A percentile compares a stretch with the other conserved stretches of the same genome.
Conservation (phyloP, 139 green algal genomes). For the Picochlorum sp. region DNA sequence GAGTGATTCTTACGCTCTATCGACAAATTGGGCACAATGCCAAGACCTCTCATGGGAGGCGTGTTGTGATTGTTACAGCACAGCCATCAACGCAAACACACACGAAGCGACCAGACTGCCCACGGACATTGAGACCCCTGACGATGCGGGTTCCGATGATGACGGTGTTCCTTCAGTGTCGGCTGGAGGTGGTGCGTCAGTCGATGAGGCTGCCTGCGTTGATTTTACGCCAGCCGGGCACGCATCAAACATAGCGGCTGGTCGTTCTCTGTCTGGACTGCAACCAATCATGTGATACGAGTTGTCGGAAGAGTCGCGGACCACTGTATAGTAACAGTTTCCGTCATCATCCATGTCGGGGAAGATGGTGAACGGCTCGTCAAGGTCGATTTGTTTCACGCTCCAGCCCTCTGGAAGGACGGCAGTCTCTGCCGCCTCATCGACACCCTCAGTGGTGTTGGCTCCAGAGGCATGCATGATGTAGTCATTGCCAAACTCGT, state of each 20-base stretch:
- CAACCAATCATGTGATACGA: conserved; percentile 6
- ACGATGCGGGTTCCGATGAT: too few relatives aligned
- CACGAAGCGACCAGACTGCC: too few relatives aligned
- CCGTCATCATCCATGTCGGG: background rate
- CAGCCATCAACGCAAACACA: too few relatives aligned
- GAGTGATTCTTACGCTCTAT: too few relatives aligned
- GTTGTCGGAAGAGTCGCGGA: conserved; percentile 1
- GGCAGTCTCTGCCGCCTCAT: background rate
- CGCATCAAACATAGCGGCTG: background rate
- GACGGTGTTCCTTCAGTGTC: background rate
- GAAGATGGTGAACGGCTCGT: conserved; percentile 1
- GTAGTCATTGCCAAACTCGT: conserved; percentile 4
- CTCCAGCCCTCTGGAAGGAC: conserved; percentile 3
- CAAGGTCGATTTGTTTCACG: background rate
- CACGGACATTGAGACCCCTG: too few relatives aligned
- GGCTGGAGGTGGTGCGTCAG: background rate
- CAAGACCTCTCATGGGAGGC: too few relatives aligned
- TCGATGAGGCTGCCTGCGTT: background rate
- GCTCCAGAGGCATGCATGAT: conserved; percentile 5
- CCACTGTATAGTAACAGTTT: conserved; percentile 1
- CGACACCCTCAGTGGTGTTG: background rate
- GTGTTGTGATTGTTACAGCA: too few relatives aligned
- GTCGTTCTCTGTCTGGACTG: background rate
- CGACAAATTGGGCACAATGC: too few relatives aligned
- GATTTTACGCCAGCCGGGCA: conserved; percentile 1